Evolutionary conservation across 352 stramenopile genomes (phyloP).

Genomic region (Globisporangium cederbergense): DNA sequence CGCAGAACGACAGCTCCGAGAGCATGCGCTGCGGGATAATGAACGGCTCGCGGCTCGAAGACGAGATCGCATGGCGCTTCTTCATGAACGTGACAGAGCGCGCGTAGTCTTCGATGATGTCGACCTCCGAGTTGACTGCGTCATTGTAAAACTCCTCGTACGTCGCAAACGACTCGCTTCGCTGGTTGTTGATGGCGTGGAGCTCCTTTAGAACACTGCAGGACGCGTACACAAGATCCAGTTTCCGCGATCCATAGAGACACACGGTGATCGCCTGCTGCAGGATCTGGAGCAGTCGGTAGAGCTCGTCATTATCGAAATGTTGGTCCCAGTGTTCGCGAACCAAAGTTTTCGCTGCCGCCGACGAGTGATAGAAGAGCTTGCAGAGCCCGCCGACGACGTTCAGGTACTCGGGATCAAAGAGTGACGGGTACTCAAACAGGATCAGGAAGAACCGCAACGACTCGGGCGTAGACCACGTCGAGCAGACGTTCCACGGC

Average conservation of each 20-base stretch:
- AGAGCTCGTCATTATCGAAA: constrained; percentile 55
- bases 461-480: constrained; percentile 38
- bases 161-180: constrained; percentile 41
- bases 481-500: constrained; percentile 75
- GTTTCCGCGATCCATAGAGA: constrained; percentile 64
- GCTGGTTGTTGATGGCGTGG: constrained; percentile 54
- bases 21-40: constrained; percentile 50
- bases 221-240: constrained; percentile 73
- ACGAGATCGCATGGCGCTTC: constrained; percentile 34
- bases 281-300: constrained; percentile 64
- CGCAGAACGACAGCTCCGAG: constrained; percentile 78
- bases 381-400: constrained; percentile 66
- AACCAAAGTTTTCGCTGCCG: constrained; percentile 48
- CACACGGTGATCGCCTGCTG: constrained; percentile 77
- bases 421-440: constrained; percentile 71
- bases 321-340: constrained; percentile 49
- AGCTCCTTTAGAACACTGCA: constrained; percentile 66
- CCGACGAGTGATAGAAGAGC: constrained; percentile 59
- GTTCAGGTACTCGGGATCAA: constrained; percentile 74
- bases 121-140: constrained; percentile 77
- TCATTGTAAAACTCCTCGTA: constrained; percentile 85
- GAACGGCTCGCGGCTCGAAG: constrained; percentile 17
- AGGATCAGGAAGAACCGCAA: constrained; percentile 71
- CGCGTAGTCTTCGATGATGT: constrained; percentile 74
- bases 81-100: constrained; percentile 72